Percentiles rank a stretch among this genome's conserved stretches.
phyloP scores from a whole-genome alignment of 2,329 filamentous ascomycete genomes.

The Hypoxylon sp. region DNA sequence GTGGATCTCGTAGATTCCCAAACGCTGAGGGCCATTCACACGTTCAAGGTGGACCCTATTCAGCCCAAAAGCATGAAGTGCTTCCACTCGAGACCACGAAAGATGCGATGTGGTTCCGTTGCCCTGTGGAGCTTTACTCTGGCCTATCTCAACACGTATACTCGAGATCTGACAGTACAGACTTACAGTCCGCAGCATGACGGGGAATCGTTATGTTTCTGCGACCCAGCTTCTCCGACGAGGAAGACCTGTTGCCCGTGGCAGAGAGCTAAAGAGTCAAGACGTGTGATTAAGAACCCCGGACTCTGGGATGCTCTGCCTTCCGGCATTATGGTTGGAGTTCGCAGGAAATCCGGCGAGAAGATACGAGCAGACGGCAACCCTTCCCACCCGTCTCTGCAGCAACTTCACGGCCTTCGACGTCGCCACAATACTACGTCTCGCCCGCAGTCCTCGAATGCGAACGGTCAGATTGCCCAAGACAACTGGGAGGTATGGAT shows the following conservation, averaged over 20 bases:
- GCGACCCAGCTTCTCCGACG: conserved; percentile 51
- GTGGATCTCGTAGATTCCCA: conserved; percentile 69
- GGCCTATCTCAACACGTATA: conserved; percentile 67
- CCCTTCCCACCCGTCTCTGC: conserved; percentile 28
- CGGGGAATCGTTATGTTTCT: conserved; percentile 65
- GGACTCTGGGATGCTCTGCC: conserved; percentile 71
- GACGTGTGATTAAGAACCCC: conserved; percentile 65
- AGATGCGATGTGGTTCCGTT: conserved; percentile 61
- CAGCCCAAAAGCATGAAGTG: conserved; percentile 66
- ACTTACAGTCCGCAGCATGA: conserved; percentile 65
- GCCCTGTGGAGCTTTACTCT: conserved; percentile 70
- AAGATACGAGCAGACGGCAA: conserved; percentile 35
- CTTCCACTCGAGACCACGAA: conserved; percentile 61
- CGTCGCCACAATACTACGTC: conserved; percentile 42
- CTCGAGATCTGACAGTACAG: conserved; percentile 69
- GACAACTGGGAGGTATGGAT: conserved; percentile 65
- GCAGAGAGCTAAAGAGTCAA: conserved; percentile 59
- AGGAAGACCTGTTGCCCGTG: conserved; percentile 58
- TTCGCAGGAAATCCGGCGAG: conserved; percentile 57
- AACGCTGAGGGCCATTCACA: conserved; percentile 64
- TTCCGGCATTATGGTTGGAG: conserved; percentile 68
- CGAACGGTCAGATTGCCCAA: conserved; percentile 34
- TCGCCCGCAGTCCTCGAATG: conserved; percentile 25
- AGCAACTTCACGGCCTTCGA: conserved; percentile 40
- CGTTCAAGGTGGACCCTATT: conserved; percentile 66